Conservation (phyloP, 192 early-diverging fungal species). For the Funneliformis mosseae region DNA sequence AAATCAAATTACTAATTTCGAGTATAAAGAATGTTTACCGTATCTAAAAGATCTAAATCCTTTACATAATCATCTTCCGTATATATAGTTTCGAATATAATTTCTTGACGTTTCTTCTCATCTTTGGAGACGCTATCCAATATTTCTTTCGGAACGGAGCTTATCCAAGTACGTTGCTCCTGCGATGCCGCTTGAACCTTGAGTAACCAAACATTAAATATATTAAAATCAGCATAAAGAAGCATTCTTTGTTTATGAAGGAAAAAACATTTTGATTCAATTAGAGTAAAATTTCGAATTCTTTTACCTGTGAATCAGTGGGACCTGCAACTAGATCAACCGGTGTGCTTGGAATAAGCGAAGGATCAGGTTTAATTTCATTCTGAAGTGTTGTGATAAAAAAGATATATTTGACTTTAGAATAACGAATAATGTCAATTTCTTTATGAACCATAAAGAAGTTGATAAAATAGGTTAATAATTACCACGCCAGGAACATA, state of each 20-base stretch:
- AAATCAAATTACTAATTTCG: too few species aligned
- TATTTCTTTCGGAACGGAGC: conserved; percentile 75
- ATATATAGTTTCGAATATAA: conserved; percentile 89
- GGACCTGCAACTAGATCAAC: background rate
- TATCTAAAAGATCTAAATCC: conserved; percentile 82
- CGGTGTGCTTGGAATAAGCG: background rate
- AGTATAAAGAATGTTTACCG: conserved; percentile 48
- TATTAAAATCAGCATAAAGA: background rate
- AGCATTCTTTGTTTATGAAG: background rate
- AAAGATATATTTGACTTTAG: background rate
- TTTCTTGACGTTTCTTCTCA: conserved; percentile 89
- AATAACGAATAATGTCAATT: background rate
- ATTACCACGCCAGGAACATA: conserved; percentile 33
- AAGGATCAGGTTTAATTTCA: background rate
- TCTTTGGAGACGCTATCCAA: conserved; percentile 65
- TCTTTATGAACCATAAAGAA: background rate
- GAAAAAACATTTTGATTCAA: background rate
- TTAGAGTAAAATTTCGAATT: background rate
- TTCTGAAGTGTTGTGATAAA: background rate
- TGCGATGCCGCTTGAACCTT: background rate
- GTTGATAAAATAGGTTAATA: background rate
- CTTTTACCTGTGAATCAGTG: background rate
- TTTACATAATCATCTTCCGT: conserved; percentile 91
- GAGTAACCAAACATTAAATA: background rate
- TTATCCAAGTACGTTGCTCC: conserved; percentile 73